Base-by-base conservation (phyloP, 179 eudicot species). In the Nepenthes alata region DNA sequence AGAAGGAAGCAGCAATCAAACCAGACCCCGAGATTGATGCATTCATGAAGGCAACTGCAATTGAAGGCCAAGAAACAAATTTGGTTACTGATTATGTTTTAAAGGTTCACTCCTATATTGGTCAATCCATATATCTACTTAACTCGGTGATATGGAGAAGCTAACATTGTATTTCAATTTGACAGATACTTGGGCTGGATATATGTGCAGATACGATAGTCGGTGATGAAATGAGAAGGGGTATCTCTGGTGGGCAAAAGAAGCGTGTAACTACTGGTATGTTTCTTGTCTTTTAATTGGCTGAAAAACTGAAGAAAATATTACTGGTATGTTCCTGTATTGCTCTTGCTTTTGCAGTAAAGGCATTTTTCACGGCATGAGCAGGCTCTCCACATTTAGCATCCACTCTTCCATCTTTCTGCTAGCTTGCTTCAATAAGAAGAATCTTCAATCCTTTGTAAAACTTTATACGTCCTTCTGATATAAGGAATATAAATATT, bases 231-330 rank as follows among this genome's bases (percentile, higher is more conserved):
- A 85, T 89, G 97, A 85, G 83, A 73, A 74, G 97, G 68, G 97
- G 97, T 37, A 83, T 89, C 54, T 89, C 97, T 44, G 97, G 97
- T 58, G 97, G 97, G 53, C 86, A 89, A 74, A 89, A 87, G 81
- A 89, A 89, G 71, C 91, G 97, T 50, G 83, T 85, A 15, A 87
- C 97, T 12, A 82, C 84, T 4, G 97, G 97, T 83, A 76, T 47
- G 66, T 37, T 2, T 58, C 13, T 4, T 41, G 45, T 41, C 8
- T 7, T 41, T 41, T 41, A 25, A 25, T 25, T 25, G 25, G 25
- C 25, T 25, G 25, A 25, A 25, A 25, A 25, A 25, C 25, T 25
- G 25, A 25, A 25, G 25, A 25, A 25, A 25, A 25, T 25, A 25
- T 25, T 25, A 25, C 25, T 25, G 25, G 25, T 25, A 0, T 25